Evolutionary conservation across 164 flowering plant species (phyloP).

Genomic region (Protea cynaroides): DNA sequence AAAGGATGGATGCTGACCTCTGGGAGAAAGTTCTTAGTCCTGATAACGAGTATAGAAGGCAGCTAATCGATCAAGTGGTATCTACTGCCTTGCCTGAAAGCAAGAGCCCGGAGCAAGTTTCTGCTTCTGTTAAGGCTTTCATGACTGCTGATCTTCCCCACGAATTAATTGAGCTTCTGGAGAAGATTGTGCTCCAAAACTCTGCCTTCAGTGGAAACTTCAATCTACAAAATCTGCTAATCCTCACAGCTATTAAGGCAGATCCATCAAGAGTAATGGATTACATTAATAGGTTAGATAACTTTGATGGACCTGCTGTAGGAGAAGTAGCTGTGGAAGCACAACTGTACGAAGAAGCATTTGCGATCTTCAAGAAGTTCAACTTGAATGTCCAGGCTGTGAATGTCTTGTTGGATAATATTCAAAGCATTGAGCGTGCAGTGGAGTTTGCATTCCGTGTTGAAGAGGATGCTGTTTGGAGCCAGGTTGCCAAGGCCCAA

Average conservation of each 20-base stretch:
- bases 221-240: conserved; percentile 89
- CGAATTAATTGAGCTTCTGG: conserved; percentile 97
- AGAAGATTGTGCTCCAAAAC: conserved; percentile 97
- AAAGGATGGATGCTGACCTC: conserved; percentile 95
- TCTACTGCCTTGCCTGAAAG: conserved; percentile 99
- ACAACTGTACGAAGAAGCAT: conserved; percentile 90
- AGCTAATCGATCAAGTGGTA: conserved; percentile 98
- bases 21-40: conserved; percentile 97
- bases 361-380: conserved; percentile 95
- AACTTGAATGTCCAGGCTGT: conserved; percentile 98
- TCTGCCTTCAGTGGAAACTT: conserved; percentile 99
- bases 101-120: conserved; percentile 99
- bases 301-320: conserved; percentile 99
- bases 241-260: conserved; percentile 94
- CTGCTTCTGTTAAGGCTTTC: conserved; percentile 98
- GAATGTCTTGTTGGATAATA: conserved; percentile 86
- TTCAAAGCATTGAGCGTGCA: conserved; percentile 83
- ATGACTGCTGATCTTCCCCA: conserved; percentile 99
- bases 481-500: conserved; percentile 99
- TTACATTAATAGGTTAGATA: conserved; percentile 87
- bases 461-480: conserved; percentile 99
- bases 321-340: conserved; percentile 99
- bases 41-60: conserved; percentile 87
- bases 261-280: conserved; percentile 99
- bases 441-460: conserved; percentile 99